Evolutionary conservation across 345 rosid species (phyloP).

Genomic region (Barbarea vulgaris): DNA sequence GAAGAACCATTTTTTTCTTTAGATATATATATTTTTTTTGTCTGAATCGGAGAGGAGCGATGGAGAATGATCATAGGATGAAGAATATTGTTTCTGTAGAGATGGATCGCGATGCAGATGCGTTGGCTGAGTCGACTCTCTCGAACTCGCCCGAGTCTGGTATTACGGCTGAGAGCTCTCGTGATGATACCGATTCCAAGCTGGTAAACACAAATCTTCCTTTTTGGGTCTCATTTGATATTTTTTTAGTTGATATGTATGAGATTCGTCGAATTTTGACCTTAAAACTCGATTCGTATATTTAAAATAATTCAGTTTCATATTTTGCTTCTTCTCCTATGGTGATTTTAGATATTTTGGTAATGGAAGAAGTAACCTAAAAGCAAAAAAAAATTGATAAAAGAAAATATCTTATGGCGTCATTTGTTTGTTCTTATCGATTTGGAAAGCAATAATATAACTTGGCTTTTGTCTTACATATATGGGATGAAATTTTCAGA

Average conservation of each 20-base stretch:
- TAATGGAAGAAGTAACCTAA: not conserved
- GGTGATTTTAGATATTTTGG: not conserved
- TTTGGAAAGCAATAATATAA: conserved; percentile 13
- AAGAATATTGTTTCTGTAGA: conserved; percentile 29
- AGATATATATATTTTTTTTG: not conserved
- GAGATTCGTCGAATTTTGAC: conserved; percentile 12
- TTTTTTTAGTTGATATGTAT: not conserved
- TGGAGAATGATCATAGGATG: conserved; percentile 34
- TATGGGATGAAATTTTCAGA: conserved; percentile 21
- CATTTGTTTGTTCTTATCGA: conserved; percentile 9
- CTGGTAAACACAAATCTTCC: conserved; percentile 40
- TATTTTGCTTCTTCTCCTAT: not conserved
- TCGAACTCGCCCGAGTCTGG: conserved; percentile 50
- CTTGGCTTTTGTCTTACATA: not conserved
- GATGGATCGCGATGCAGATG: conserved; percentile 44
- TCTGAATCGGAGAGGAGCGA: conserved; percentile 14
- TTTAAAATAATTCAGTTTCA: not conserved
- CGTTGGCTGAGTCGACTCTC: conserved; percentile 37
- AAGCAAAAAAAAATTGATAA: too few species aligned
- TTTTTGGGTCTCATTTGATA: not conserved
- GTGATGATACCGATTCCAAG: conserved; percentile 21
- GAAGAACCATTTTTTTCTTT: not conserved
- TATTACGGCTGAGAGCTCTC: conserved; percentile 40
- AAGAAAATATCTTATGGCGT: not conserved
- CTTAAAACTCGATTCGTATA: conserved; percentile 1